A percentile compares a stretch with the other conserved stretches of the same genome.
phyloP scores from a whole-genome alignment of 495 filamentous ascomycete species.

The Podospora pseudopauciseta region DNA sequence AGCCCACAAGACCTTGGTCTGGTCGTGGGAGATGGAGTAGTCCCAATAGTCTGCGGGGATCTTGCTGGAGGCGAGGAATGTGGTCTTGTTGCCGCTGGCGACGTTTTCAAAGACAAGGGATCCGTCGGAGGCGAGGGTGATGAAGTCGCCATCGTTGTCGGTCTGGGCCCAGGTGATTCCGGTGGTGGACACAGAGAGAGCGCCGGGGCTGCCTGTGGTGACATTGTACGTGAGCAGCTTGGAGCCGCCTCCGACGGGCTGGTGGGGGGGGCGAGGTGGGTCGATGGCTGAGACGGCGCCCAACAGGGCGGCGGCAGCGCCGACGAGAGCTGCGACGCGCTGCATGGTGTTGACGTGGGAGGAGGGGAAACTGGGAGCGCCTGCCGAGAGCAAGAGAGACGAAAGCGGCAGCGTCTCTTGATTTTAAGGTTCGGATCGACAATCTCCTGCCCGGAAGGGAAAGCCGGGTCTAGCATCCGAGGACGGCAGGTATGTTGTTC shows the following conservation, averaged over 20 bases:
- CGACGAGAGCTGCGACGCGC: constrained; percentile 16
- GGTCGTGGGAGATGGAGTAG: constrained; percentile 39
- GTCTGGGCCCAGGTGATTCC: constrained; percentile 47
- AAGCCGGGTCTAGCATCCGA: constrained; percentile 14
- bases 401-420: not conserved
- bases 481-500: constrained; percentile 15
- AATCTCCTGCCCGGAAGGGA: constrained; percentile 17
- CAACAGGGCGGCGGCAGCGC: constrained; percentile 14
- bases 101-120: constrained; percentile 50
- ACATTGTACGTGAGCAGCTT: constrained; percentile 46
- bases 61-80: constrained; percentile 43
- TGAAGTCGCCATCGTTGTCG: constrained; percentile 46
- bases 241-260: constrained; percentile 36
- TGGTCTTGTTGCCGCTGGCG: constrained; percentile 42
- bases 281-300: constrained; percentile 29
- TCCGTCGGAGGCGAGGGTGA: constrained; percentile 40
- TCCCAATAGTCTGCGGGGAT: constrained; percentile 31
- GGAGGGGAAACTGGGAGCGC: too few species aligned
- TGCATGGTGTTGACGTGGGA: constrained; percentile 17
- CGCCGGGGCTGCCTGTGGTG: constrained; percentile 32
- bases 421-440: constrained; percentile 5
- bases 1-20: constrained; percentile 49
- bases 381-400: not conserved
- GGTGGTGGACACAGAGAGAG: constrained; percentile 30
- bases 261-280: constrained; percentile 37